A percentile compares a stretch with the other conserved stretches of the same genome.
phyloP scores from a whole-genome alignment of 306 rosid species.

The Gastrolobium bilobum region DNA sequence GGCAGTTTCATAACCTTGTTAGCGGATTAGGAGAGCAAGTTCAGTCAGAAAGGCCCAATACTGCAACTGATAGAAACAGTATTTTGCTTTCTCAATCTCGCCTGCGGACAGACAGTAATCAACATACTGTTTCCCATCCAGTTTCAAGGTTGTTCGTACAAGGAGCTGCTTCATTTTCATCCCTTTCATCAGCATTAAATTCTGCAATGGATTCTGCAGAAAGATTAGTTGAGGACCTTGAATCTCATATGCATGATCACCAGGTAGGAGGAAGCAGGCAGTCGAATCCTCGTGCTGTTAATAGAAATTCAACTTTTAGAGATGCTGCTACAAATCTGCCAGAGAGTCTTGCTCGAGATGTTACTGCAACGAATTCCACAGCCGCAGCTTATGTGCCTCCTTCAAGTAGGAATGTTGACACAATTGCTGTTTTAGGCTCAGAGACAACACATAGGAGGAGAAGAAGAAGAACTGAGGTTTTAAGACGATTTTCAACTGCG shows the following conservation, averaged over 20 bases:
- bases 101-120: constrained; percentile 46
- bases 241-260: constrained; percentile 56
- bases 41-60: constrained; percentile 45
- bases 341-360: constrained; percentile 51
- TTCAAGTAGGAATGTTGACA: constrained; percentile 45
- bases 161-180: constrained; percentile 71
- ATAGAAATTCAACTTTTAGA: constrained; percentile 47
- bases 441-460: constrained; percentile 49
- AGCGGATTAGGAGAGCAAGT: constrained; percentile 61
- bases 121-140: constrained; percentile 44
- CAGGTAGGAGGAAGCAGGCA: constrained; percentile 51
- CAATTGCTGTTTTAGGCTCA: constrained; percentile 35
- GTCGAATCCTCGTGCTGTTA: constrained; percentile 43
- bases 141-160: constrained; percentile 64
- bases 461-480: constrained; percentile 51
- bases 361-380: constrained; percentile 51
- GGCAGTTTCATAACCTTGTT: constrained; percentile 57
- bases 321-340: constrained; percentile 51
- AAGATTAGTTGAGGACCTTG: constrained; percentile 73
- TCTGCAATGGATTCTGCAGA: constrained; percentile 75
- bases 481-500: constrained; percentile 53
- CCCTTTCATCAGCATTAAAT: constrained; percentile 72
- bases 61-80: constrained; percentile 51
- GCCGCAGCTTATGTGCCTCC: constrained; percentile 51
- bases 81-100: constrained; percentile 36